phyloP scores from a whole-genome alignment of 2,329 filamentous ascomycete species.

The Aureobasidium sp. region DNA sequence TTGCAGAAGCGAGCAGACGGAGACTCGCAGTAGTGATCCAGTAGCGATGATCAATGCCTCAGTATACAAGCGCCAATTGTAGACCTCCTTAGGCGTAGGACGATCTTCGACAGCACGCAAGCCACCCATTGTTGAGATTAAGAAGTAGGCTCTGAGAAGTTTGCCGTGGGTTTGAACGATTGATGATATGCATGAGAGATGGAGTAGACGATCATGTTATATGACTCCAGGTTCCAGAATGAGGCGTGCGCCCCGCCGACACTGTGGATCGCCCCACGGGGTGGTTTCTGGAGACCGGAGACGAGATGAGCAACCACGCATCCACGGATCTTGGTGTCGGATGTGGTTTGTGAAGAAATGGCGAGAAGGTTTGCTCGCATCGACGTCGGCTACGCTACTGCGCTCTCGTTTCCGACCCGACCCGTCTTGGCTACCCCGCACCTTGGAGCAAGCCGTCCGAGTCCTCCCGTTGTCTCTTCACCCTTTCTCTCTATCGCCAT shows the following conservation, averaged over 20 bases:
- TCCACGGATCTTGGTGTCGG: too few species aligned
- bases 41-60: slow-evolving; percentile 12
- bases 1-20: too few species aligned
- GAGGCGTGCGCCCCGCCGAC: neutral
- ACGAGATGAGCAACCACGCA: too few species aligned
- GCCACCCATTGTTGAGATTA: neutral
- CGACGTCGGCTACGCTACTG: neutral
- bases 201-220: neutral
- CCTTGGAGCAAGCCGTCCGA: too few species aligned
- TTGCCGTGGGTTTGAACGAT: neutral
- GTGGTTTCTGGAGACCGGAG: neutral
- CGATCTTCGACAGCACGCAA: slow-evolving; percentile 6
- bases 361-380: slow-evolving; percentile 4
- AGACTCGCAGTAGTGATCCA: slow-evolving; percentile 1
- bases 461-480: too few species aligned
- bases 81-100: slow-evolving; percentile 9
- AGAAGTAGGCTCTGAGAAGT: neutral
- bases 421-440: neutral
- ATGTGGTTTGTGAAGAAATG: neutral
- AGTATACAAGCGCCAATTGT: slow-evolving; percentile 8
- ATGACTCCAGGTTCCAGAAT: neutral
- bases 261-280: neutral
- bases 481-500: too few species aligned
- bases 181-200: neutral
- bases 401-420: neutral